These are phyloP conservation scores for Debaryomyces coudertii DNA, from an alignment of 1,139 yeast species.

Conservation along the genomic window DNA sequence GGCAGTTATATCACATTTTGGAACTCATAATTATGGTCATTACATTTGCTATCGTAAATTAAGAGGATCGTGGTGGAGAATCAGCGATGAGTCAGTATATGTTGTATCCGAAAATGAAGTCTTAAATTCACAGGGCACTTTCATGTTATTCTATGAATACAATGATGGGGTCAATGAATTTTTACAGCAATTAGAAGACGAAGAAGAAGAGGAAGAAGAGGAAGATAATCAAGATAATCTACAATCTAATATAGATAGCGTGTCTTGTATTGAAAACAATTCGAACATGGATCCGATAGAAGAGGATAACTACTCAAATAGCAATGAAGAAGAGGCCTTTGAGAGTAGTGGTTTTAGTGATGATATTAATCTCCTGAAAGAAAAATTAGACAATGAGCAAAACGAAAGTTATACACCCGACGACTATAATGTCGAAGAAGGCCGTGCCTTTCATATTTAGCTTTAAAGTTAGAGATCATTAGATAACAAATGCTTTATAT, in stretches of 20 bases:
- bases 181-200: constrained; percentile 36
- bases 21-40: constrained; percentile 95
- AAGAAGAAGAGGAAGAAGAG: constrained; percentile 28
- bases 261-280: constrained; percentile 8
- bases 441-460: constrained; percentile 27
- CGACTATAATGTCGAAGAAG: constrained; percentile 22
- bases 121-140: constrained; percentile 79
- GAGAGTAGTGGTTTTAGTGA: constrained; percentile 15
- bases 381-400: neutral
- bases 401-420: neutral
- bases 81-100: constrained; percentile 86
- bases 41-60: constrained; percentile 82
- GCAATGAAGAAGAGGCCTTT: constrained; percentile 18
- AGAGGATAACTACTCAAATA: neutral
- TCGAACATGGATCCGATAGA: neutral
- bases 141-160: constrained; percentile 85
- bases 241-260: constrained; percentile 1
- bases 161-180: constrained; percentile 42
- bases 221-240: constrained; percentile 4
- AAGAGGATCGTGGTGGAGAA: constrained; percentile 92
- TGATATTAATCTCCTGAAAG: constrained; percentile 26
- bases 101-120: constrained; percentile 82
- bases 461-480: neutral
- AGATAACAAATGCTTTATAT: neutral
- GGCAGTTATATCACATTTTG: constrained; percentile 88